A percentile compares a stretch with the other conserved stretches of the same genome.
Evolutionary conservation across 768 basidiomycete species (phyloP).

Genomic region (Hortiboletus flavorubellus): DNA sequence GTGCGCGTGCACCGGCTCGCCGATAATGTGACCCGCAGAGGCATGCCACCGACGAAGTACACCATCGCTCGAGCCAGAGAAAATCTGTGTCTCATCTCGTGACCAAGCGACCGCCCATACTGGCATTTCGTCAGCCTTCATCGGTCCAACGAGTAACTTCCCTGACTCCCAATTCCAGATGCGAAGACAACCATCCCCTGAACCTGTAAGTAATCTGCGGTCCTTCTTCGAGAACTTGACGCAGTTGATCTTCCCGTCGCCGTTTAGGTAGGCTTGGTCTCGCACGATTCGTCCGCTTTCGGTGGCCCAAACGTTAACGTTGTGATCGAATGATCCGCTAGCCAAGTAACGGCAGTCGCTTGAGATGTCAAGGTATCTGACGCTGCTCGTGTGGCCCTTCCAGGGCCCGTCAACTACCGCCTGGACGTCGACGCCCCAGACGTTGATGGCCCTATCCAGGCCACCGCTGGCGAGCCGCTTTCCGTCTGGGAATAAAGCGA

Average conservation of each 20-base stretch:
- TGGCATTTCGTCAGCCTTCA: conserved; percentile 19
- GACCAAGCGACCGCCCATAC: conserved; percentile 32
- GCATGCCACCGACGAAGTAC: conserved; percentile 25
- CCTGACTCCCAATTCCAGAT: conserved; percentile 29
- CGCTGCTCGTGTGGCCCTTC: conserved; percentile 24
- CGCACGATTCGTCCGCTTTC: conserved; percentile 23
- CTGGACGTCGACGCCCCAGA: conserved; percentile 28
- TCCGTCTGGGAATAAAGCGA: conserved; percentile 26
- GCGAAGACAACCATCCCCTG: conserved; percentile 27
- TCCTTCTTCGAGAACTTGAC: conserved; percentile 26
- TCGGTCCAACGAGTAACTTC: conserved; percentile 25
- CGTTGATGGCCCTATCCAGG: conserved; percentile 29
- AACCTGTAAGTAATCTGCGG: conserved; percentile 28
- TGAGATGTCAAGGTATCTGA: conserved; percentile 28
- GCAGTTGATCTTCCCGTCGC: conserved; percentile 26
- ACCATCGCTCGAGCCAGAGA: conserved; percentile 25
- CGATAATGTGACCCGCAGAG: conserved; percentile 19
- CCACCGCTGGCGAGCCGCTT: conserved; percentile 28
- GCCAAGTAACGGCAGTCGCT: conserved; percentile 27
- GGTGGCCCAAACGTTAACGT: conserved; percentile 30
- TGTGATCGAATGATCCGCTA: conserved; percentile 33
- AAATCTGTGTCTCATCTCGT: conserved; percentile 26
- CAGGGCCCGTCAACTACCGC: conserved; percentile 18
- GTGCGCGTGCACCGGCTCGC: conserved; percentile 23
- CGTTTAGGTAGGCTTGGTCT: conserved; percentile 21